phyloP scores from a whole-genome alignment of 345 rosid genomes.

The Citrus hindsii region DNA sequence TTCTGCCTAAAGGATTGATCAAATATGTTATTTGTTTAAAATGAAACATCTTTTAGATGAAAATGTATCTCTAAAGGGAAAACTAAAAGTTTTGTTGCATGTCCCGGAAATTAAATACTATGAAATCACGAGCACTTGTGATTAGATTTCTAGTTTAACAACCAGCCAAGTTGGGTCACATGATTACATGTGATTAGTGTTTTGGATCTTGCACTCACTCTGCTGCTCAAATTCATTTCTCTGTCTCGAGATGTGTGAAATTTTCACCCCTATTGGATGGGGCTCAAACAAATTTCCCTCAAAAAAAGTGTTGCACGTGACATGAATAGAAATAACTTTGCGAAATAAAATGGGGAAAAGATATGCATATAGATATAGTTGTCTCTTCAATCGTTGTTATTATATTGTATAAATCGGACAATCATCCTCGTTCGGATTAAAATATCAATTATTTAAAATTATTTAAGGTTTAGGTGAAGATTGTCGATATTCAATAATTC shows the following conservation, averaged over 20 bases:
- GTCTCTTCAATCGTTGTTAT: too few species aligned
- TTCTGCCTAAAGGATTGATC: too few species aligned
- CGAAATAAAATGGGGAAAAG: too few species aligned
- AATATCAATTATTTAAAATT: too few species aligned
- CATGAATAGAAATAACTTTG: too few species aligned
- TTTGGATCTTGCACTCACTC: conserved; percentile 22
- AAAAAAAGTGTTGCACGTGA: conserved; percentile 17
- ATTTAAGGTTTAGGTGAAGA: too few species aligned
- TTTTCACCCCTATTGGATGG: background rate
- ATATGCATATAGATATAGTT: too few species aligned
- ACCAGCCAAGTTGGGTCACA: conserved; percentile 14
- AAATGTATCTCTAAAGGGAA: background rate
- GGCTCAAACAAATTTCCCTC: conserved; percentile 2
- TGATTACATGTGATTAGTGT: conserved; percentile 26
- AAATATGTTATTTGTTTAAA: background rate
- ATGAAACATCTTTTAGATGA: background rate
- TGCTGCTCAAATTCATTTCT: background rate
- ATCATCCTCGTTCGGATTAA: too few species aligned
- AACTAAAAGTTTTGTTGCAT: background rate
- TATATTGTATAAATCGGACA: too few species aligned
- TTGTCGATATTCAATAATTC: too few species aligned
- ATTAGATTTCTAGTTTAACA: background rate
- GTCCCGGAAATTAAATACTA: background rate
- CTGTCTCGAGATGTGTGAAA: background rate
- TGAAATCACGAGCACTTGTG: background rate